These are phyloP conservation scores for Vigna nakashimae DNA, from an alignment of 306 rosid genomes.

Conservation along the genomic window DNA sequence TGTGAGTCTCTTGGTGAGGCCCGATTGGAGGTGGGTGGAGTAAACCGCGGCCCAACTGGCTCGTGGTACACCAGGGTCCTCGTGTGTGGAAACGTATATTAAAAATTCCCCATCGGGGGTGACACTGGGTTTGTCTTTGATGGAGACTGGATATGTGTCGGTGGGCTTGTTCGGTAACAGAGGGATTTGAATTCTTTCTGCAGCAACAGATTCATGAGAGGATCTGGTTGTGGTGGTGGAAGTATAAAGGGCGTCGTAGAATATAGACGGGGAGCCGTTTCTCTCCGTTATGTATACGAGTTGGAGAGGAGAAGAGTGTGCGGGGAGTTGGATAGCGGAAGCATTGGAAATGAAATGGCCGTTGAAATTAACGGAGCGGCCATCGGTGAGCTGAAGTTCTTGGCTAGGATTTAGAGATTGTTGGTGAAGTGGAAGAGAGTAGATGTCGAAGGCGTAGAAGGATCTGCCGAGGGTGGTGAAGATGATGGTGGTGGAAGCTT, in stretches of 20 bases:
- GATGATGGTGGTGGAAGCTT: slow-evolving; percentile 53
- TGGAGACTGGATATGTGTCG: slow-evolving; percentile 47
- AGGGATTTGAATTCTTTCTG: slow-evolving; percentile 65
- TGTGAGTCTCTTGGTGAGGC: slow-evolving; percentile 72
- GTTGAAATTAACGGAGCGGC: slow-evolving; percentile 76
- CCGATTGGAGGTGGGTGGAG: slow-evolving; percentile 67
- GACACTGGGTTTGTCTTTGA: slow-evolving; percentile 76
- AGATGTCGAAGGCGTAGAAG: slow-evolving; percentile 70
- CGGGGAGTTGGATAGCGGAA: slow-evolving; percentile 36
- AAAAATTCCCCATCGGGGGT: slow-evolving; percentile 52
- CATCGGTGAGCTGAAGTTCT: slow-evolving; percentile 77
- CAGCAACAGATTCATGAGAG: slow-evolving; percentile 43
- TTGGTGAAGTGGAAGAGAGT: slow-evolving; percentile 52
- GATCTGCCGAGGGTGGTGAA: slow-evolving; percentile 78
- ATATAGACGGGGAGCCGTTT: slow-evolving; percentile 60
- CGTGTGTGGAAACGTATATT: slow-evolving; percentile 80
- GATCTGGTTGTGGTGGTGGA: slow-evolving; percentile 41
- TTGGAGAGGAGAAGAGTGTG: slow-evolving; percentile 41
- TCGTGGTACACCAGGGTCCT: slow-evolving; percentile 61
- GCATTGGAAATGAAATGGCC: slow-evolving; percentile 69
- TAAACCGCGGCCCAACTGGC: slow-evolving; percentile 84
- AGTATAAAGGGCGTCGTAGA: slow-evolving; percentile 63
- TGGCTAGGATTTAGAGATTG: slow-evolving; percentile 9
- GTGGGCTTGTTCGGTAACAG: slow-evolving; percentile 37
- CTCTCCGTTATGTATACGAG: slow-evolving; percentile 81